These are phyloP conservation scores for Phaeotremella fagi DNA, from an alignment of 768 basidiomycete genomes.

Conservation along the genomic window DNA sequence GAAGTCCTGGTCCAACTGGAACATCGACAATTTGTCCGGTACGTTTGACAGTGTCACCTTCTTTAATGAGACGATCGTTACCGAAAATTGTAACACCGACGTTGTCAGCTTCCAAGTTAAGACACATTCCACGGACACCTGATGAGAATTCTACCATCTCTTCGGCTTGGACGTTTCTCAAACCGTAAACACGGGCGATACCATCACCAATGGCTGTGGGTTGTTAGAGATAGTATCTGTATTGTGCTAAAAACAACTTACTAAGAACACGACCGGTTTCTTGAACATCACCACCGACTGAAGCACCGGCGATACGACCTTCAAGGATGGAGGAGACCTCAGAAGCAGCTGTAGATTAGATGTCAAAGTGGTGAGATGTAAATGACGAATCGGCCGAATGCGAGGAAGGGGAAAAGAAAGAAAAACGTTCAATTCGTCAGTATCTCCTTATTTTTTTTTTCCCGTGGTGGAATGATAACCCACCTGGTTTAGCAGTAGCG, in stretches of 20 bases:
- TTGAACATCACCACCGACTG: constrained; percentile 89
- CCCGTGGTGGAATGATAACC: constrained; percentile 47
- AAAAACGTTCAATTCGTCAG: background rate
- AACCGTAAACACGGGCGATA: constrained; percentile 87
- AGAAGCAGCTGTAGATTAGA: constrained; percentile 76
- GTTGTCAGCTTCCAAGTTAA: constrained; percentile 99
- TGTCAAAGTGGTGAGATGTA: constrained; percentile 47
- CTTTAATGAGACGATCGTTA: constrained; percentile 85
- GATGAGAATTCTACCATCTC: constrained; percentile 99
- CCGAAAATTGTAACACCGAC: constrained; percentile 99
- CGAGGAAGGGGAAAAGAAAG: constrained; percentile 18
- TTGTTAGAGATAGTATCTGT: background rate
- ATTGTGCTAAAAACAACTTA: constrained; percentile 52
- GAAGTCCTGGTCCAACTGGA: constrained; percentile 91
- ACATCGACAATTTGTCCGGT: constrained; percentile 99
- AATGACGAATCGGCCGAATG: background rate
- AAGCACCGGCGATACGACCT: constrained; percentile 90
- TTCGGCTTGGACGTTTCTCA: constrained; percentile 96
- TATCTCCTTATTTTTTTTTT: background rate
- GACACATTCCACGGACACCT: constrained; percentile 99
- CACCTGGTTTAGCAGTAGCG: constrained; percentile 97
- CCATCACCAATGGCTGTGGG: constrained; percentile 92
- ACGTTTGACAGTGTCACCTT: constrained; percentile 99
- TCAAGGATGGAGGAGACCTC: constrained; percentile 99
- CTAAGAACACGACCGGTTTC: constrained; percentile 99